Evolutionary conservation across 768 basidiomycete genomes (phyloP), one percentile per base, ranked within the genome.

Genomic region (Suillus tomentosus): DNA sequence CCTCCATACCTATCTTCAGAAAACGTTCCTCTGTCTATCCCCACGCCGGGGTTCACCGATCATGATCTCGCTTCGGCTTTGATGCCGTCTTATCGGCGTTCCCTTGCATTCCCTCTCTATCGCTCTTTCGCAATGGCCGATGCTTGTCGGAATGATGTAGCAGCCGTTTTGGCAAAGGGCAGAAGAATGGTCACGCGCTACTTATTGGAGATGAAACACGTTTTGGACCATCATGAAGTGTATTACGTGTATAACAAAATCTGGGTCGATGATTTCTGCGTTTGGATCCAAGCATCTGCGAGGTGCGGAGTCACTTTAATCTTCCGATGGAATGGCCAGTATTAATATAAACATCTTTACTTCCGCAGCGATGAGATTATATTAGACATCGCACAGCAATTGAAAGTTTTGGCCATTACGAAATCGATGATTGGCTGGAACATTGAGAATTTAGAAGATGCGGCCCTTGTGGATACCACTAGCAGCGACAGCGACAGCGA

Each of bases 211-310:
- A 81, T 88, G 79, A 93, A 90, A 76, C 73, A 80, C 47, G 86
- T 92, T 56, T 75, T 95, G 66, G 92, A 93, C 70, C 88, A 85
- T 69, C 91, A 93, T 67, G 92, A 92, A 66, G 88, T 91, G 11
- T 95, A 95, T 76, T 94, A 93, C 73, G 81, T 93, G n/a, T 95
- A 93, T 74, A 88, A 85, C 74, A 92, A 92, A 73, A 84, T 94
- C 40, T 95, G 93, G 93, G 68, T 94, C 51, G 89, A 93, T 66
- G 93, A 94, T 71, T 89, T 91, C 68, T 91, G 89, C 68, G 84
- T 87, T n/a, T 94, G 93, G 93, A 79, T 84, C 42, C 88, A 92
- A 69, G 79, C 83, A 10, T 80, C 80, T 68, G 87, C 89, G n/a
- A 85, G 82, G 92, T 94, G 57, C 69, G 65, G 85, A n/a, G 43